These are phyloP conservation scores for Tuber umbilicatum DNA, from an alignment of 495 filamentous ascomycete species.

Conservation along the genomic window DNA sequence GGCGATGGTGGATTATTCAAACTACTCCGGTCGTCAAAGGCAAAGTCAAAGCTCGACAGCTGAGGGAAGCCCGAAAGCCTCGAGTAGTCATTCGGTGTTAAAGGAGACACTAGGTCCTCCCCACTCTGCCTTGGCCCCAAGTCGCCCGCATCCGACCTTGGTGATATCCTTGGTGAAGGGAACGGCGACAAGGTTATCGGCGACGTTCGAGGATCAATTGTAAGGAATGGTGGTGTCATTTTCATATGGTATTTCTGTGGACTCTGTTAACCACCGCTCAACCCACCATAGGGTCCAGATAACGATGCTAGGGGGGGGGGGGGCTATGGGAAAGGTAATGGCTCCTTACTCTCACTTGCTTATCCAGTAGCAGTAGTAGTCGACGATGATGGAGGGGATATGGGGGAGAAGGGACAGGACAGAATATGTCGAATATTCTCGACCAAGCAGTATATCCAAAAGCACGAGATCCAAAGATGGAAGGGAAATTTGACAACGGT, in stretches of 20 bases:
- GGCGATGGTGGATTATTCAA: constrained; percentile 8
- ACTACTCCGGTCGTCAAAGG: background rate
- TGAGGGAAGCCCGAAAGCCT: constrained; percentile 28
- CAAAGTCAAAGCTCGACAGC: constrained; percentile 22
- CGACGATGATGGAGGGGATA: background rate
- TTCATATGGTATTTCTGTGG: constrained; percentile 6
- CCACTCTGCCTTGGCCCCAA: background rate
- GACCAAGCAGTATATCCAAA: background rate
- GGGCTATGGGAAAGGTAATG: background rate
- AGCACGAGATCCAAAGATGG: background rate
- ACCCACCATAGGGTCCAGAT: background rate
- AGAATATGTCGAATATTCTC: constrained; percentile 6
- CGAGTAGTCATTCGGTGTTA: constrained; percentile 22
- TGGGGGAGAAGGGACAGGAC: background rate
- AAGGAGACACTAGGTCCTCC: constrained; percentile 20
- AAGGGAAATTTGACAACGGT: background rate
- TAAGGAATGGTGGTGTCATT: constrained; percentile 30
- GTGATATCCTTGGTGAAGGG: constrained; percentile 17
- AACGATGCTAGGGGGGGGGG: background rate
- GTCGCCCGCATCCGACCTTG: background rate
- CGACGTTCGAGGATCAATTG: constrained; percentile 21
- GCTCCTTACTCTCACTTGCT: background rate
- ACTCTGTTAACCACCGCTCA: background rate
- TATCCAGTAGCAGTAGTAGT: background rate
- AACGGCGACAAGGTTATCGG: constrained; percentile 20